Evolutionary conservation across 2,329 filamentous ascomycete species (phyloP), one percentile per base, ranked within the genome.

Genomic region (Trichoderma koningii): DNA sequence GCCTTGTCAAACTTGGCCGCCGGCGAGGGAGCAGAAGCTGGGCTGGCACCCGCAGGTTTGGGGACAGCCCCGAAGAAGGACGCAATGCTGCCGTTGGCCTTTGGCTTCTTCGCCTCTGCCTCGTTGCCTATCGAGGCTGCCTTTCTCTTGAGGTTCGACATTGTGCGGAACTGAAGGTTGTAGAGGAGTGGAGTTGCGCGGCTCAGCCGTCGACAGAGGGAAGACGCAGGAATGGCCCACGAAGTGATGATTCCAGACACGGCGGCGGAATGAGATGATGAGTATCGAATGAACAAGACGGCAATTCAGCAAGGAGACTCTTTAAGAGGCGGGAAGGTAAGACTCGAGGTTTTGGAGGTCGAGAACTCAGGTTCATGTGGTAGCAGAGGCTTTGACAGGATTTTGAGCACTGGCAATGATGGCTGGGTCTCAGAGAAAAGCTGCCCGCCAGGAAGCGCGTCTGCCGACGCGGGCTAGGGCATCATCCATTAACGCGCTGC

Each of bases 51-150:
- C 12, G 74, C 70, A 17, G 79, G 71, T 74, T 89, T 91, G 6
- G 92, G 88, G 17, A 69, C 71, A 19, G 85, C 82, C 15, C 87
- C 85, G 73, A 99, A 98, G 83, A 98, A 98, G 17, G 92, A 91
- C 30, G 89, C 93, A 73, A 99, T 96, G 79, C 83, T 93, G 68
- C 83, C 87, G 73, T 95, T 89, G 61, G 85, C 81, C 77, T 89
- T 92, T 66, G 87, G 74, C 75, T 93, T 93, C 76, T 93, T 93
- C 52, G 82, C 73, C 50, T 89, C 86, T 0, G 75, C 69, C 30
- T 76, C 61, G 76, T 12, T 78, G 57, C 57, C 63, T 26, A 48
- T 73, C 6, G 77, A 70, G 23, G 81, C 79, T 50, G 85, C 84
- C 78, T 91, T 91, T 70, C 90, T 87, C 79, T 92, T 92, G 68